Evolutionary conservation across 164 flowering plant genomes (phyloP).

Genomic region (Litsea cubeba): DNA sequence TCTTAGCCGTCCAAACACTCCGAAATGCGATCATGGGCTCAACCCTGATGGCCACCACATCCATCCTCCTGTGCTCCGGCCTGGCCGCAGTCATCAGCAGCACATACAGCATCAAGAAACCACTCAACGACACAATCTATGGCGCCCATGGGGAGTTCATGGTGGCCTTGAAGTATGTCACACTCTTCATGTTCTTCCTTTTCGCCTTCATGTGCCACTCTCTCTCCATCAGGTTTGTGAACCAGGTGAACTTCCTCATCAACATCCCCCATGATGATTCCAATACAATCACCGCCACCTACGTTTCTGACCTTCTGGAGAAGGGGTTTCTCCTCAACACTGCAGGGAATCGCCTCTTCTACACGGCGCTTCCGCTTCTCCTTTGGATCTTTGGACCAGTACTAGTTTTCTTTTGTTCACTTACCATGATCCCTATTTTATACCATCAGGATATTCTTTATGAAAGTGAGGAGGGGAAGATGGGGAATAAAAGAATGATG

Average conservation of each 20-base stretch:
- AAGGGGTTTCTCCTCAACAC: constrained; percentile 59
- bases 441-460: constrained; percentile 62
- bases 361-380: constrained; percentile 66
- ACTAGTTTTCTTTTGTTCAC: constrained; percentile 59
- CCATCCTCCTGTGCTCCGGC: constrained; percentile 72
- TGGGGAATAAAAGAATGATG: neutral
- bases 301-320: constrained; percentile 63
- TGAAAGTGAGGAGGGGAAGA: constrained; percentile 7
- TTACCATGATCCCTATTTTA: constrained; percentile 57
- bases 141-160: constrained; percentile 89
- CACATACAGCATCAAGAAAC: constrained; percentile 82
- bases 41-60: constrained; percentile 88
- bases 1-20: constrained; percentile 80
- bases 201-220: constrained; percentile 79
- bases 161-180: constrained; percentile 71
- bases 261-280: constrained; percentile 46
- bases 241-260: constrained; percentile 79
- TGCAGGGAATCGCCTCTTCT: constrained; percentile 76
- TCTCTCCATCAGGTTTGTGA: constrained; percentile 68
- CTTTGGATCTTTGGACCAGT: constrained; percentile 96
- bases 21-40: constrained; percentile 94
- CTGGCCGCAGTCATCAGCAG: constrained; percentile 89
- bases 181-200: constrained; percentile 58
- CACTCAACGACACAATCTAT: constrained; percentile 53
- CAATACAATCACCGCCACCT: constrained; percentile 35